Evolutionary conservation across 1,284 basidiomycete species (phyloP).

Genomic region (Quambalaria eucalypti): DNA sequence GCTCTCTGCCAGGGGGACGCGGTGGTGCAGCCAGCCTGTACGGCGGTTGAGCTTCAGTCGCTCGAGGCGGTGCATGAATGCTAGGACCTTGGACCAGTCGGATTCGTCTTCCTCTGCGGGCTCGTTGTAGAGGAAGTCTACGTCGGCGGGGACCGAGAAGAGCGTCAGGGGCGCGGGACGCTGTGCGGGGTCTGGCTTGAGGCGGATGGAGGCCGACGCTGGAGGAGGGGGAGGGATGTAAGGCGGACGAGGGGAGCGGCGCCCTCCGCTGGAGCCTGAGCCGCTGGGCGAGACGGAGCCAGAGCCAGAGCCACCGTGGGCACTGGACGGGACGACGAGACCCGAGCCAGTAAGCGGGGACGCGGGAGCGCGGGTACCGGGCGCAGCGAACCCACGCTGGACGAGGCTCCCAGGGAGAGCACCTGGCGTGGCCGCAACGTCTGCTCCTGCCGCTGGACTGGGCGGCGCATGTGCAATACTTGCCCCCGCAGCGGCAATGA

Average conservation of each 20-base stretch:
- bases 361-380: slow-evolving; percentile 2
- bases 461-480: too few species aligned
- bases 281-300: not conserved
- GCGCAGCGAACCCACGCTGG: slow-evolving; percentile 21
- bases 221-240: slow-evolving; percentile 39
- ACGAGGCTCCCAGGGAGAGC: slow-evolving; percentile 18
- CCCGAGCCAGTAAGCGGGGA: not conserved
- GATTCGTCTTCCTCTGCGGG: slow-evolving; percentile 21
- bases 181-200: slow-evolving; percentile 20
- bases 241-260: slow-evolving; percentile 29
- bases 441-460: too few species aligned
- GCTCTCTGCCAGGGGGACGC: slow-evolving; percentile 48
- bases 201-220: slow-evolving; percentile 15
- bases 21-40: slow-evolving; percentile 44
- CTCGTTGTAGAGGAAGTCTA: slow-evolving; percentile 15
- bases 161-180: slow-evolving; percentile 19
- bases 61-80: slow-evolving; percentile 41
- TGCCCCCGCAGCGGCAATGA: too few species aligned
- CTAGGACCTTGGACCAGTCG: slow-evolving; percentile 26
- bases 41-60: slow-evolving; percentile 42
- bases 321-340: too few species aligned
- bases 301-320: not conserved
- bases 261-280: slow-evolving; percentile 15
- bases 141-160: slow-evolving; percentile 18
- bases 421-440: too few species aligned